These are phyloP conservation scores for Naegleria fowleri DNA, from an alignment of 208 protist genomes.

Conservation along the genomic window DNA sequence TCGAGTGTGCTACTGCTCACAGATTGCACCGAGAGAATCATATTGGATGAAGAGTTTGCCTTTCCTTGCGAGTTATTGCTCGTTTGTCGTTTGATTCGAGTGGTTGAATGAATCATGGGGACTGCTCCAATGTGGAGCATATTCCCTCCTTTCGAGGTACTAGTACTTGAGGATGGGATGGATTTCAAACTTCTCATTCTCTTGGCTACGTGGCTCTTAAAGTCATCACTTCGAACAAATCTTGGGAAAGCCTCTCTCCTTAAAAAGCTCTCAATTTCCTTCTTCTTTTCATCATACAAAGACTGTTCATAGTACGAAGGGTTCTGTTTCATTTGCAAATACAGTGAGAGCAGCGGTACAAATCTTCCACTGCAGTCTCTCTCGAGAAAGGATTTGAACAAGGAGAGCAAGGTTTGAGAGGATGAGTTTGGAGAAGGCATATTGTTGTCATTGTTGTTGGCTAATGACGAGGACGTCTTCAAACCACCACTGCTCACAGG, in stretches of 20 bases:
- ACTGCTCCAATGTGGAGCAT: too few relatives aligned
- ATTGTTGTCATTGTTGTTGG: background rate
- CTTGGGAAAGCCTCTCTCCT: background rate
- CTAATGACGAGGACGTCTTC: too few relatives aligned
- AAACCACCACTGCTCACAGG: too few relatives aligned
- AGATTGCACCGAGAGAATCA: too few relatives aligned
- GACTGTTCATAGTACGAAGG: background rate
- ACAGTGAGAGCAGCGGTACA: background rate
- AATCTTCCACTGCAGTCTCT: background rate
- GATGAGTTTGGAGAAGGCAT: background rate
- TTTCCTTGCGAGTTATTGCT: too few relatives aligned
- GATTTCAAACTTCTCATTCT: background rate
- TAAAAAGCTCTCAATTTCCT: background rate
- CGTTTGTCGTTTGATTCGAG: too few relatives aligned
- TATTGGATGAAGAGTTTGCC: too few relatives aligned
- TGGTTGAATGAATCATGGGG: too few relatives aligned
- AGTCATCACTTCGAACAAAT: background rate
- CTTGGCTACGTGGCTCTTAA: background rate
- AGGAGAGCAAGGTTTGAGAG: background rate
- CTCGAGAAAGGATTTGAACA: background rate
- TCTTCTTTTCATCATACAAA: background rate
- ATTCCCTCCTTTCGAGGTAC: too few relatives aligned
- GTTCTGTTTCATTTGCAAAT: background rate
- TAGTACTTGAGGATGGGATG: too few relatives aligned
- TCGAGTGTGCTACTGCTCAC: too few relatives aligned